Conservation (phyloP, 2,329 filamentous ascomycete genomes). For the Aspergillus terreus region DNA sequence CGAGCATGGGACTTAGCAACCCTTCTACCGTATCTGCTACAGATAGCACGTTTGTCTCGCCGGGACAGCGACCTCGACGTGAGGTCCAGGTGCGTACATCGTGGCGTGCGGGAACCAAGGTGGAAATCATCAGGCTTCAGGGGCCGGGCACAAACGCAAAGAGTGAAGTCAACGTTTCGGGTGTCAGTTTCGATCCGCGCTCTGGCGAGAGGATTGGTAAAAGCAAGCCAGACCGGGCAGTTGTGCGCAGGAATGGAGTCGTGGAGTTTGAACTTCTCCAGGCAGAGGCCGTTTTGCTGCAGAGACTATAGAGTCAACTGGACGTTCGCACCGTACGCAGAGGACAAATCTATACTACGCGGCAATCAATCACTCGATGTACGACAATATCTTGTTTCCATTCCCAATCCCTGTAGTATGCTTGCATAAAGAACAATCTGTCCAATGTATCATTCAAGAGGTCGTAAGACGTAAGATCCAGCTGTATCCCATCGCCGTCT, state of each 20-base stretch:
- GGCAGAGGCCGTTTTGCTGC: constrained; percentile 4
- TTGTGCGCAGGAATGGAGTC: background rate
- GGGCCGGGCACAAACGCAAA: constrained; percentile 9
- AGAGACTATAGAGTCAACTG: background rate
- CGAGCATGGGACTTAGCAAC: background rate
- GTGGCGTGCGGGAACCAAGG: background rate
- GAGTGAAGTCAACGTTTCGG: constrained; percentile 6
- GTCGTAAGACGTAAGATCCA: no score
- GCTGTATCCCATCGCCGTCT: background rate
- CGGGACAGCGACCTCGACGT: background rate
- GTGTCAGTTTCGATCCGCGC: background rate
- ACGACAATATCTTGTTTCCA: no score
- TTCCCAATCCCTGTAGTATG: no score
- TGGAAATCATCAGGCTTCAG: constrained; percentile 2
- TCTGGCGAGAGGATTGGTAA: background rate
- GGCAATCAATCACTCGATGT: no score
- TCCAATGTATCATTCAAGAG: no score
- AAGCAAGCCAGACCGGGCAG: background rate
- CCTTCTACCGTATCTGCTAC: constrained; percentile 4
- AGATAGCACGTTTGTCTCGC: constrained; percentile 1
- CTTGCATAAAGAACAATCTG: no score
- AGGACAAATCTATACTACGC: no score
- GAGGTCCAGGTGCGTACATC: constrained; percentile 1
- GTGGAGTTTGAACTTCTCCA: background rate
- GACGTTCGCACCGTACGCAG: no score